Base-by-base conservation (phyloP, 2,329 filamentous ascomycete genomes). In the Raffaelea albimanens region DNA sequence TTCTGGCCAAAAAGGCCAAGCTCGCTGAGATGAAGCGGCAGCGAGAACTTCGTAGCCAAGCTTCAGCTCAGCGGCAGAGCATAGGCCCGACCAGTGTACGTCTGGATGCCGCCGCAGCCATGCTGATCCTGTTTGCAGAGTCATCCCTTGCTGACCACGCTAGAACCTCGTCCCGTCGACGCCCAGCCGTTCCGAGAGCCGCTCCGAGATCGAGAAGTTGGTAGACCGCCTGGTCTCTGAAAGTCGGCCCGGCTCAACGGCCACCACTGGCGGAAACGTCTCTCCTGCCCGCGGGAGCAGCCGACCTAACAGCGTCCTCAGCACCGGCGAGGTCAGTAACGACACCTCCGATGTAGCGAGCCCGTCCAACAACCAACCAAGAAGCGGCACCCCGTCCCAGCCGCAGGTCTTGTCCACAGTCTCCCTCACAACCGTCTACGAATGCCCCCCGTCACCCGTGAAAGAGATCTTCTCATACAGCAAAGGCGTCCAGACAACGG, bases 11-110 rank as follows among this genome's bases (percentile, higher is more conserved):
- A 72, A 91, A 87, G 73, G 91, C 90, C 53, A 96, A 93, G 74
- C 87, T 98, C 59, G 90, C 87, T 44, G 93, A 97, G 75, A 78
- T 98, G 55, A 96, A 95, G 71, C 81, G 87, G 53, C 89, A 96
- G 69, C 80, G 93, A 58, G 89, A 94, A 64, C 71, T 91, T 57
- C 79, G 90, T 54, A 86, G 78, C 62, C 87, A 94, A 63, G 81
- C 86, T 57, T 79, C 75, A 50, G 77, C 76, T 53, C 80, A 73
- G 56, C 80, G 88, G 56, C 77, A 82, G 59, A 85, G 81, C 62
- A 71, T 82, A 58, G 81, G 81, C 50, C 69, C 78, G 45, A 77
- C 75, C 63, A 88, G 95, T 70, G 88, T 94, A 76, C 57, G 70
- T 67, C 51, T 50, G 53, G 53, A 21, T 18, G 48, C 44, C 34